Percentiles rank a stretch among this genome's conserved stretches.
Evolutionary conservation across 768 basidiomycete genomes (phyloP).

Genomic region (Mycena venus): DNA sequence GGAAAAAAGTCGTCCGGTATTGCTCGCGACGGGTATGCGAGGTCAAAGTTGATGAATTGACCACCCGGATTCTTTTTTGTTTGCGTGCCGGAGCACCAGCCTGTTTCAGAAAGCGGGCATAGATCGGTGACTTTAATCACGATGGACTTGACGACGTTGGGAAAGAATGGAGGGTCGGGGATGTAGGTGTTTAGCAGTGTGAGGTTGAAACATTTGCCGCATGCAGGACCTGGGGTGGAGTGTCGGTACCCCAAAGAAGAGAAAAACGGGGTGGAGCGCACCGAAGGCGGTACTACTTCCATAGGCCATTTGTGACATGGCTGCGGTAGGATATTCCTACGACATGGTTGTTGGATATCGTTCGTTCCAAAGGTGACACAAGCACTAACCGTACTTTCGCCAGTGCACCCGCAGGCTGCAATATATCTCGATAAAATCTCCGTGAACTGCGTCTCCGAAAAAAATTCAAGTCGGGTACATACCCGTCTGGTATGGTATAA

Average conservation of each 20-base stretch:
- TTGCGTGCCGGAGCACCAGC: slow-evolving; percentile 81
- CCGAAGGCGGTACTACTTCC: slow-evolving; percentile 81
- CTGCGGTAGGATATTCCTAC: slow-evolving; percentile 80
- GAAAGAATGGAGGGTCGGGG: slow-evolving; percentile 78
- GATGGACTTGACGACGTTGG: slow-evolving; percentile 68
- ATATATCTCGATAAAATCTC: too few relatives aligned
- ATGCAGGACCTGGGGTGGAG: slow-evolving; percentile 66
- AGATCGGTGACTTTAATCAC: slow-evolving; percentile 86
- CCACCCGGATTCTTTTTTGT: slow-evolving; percentile 77
- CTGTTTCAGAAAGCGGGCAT: slow-evolving; percentile 72
- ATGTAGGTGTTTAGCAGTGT: slow-evolving; percentile 79
- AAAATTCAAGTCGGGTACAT: slow-evolving; percentile 25
- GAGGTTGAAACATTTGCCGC: slow-evolving; percentile 85
- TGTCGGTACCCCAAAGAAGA: background rate
- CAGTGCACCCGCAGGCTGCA: slow-evolving; percentile 84
- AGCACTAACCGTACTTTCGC: slow-evolving; percentile 61
- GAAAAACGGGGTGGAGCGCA: slow-evolving; percentile 25
- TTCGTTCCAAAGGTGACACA: slow-evolving; percentile 25
- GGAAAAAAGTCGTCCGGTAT: slow-evolving; percentile 84
- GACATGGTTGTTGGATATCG: slow-evolving; percentile 35
- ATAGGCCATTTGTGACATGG: slow-evolving; percentile 84
- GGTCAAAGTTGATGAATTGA: slow-evolving; percentile 83
- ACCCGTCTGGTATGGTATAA: slow-evolving; percentile 68
- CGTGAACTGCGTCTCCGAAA: background rate
- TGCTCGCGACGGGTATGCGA: slow-evolving; percentile 80